These are phyloP conservation scores for Fusarium multiceps DNA, from an alignment of 2,329 filamentous ascomycete genomes.

Conservation along the genomic window DNA sequence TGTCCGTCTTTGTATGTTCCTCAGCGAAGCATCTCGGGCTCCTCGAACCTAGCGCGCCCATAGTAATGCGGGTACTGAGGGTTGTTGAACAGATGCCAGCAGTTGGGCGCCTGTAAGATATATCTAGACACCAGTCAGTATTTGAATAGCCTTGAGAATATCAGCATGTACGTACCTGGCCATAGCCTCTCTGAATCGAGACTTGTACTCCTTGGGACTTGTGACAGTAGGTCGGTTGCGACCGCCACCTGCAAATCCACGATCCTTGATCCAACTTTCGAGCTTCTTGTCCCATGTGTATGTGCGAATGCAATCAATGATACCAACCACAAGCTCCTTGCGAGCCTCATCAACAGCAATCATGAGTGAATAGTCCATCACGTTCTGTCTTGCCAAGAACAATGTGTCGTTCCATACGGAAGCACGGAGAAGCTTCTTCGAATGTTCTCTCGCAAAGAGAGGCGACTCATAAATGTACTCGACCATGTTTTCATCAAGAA, in stretches of 20 bases:
- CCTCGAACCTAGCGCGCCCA: conserved; percentile 55
- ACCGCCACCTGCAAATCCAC: conserved; percentile 80
- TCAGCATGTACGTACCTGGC: conserved; percentile 72
- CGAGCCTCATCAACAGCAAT: conserved; percentile 92
- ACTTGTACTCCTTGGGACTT: conserved; percentile 97
- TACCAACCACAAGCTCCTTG: conserved; percentile 94
- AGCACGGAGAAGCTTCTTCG: conserved; percentile 89
- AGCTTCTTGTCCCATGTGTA: conserved; percentile 99
- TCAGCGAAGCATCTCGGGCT: conserved; percentile 49
- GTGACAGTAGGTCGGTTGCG: conserved; percentile 93
- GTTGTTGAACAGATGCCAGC: conserved; percentile 76
- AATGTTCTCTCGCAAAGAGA: conserved; percentile 93
- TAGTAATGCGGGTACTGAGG: conserved; percentile 53
- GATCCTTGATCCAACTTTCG: conserved; percentile 99
- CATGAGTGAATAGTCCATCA: conserved; percentile 99
- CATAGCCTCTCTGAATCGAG: conserved; percentile 96
- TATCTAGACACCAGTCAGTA: conserved; percentile 59
- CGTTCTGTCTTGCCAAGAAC: conserved; percentile 92
- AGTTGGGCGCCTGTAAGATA: conserved; percentile 79
- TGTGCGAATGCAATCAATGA: conserved; percentile 97
- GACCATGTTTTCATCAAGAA: conserved; percentile 98
- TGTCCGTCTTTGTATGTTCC: background rate
- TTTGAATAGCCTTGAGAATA: background rate
- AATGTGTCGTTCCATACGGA: conserved; percentile 98
- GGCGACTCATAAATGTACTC: conserved; percentile 99